These are phyloP conservation scores for Debaryomyces sp. DNA, from an alignment of 1,139 yeast species.

Conservation along the genomic window DNA sequence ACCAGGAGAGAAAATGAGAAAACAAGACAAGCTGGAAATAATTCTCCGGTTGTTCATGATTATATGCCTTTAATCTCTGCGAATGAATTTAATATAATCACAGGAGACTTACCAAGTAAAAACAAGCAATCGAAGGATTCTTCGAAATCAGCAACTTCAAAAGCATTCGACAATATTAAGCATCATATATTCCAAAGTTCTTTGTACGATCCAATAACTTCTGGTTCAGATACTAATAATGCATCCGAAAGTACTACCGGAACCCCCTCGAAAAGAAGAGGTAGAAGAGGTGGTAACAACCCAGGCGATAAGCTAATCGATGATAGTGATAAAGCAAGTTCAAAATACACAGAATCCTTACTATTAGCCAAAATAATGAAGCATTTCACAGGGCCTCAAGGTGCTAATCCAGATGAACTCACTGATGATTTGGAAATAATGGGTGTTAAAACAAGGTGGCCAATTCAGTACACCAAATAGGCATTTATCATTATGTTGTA, in stretches of 20 bases:
- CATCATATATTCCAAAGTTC: slow-evolving; percentile 47
- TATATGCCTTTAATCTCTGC: slow-evolving; percentile 45
- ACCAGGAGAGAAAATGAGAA: slow-evolving; percentile 13
- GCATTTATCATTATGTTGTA: background rate
- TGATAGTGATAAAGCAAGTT: slow-evolving; percentile 24
- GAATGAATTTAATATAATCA: slow-evolving; percentile 43
- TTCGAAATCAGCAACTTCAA: slow-evolving; percentile 13
- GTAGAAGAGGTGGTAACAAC: slow-evolving; percentile 19
- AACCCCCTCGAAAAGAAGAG: slow-evolving; percentile 23
- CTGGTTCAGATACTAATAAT: slow-evolving; percentile 45
- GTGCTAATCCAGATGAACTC: slow-evolving; percentile 39
- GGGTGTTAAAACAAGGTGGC: slow-evolving; percentile 45
- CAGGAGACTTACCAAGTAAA: slow-evolving; percentile 41
- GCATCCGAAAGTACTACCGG: slow-evolving; percentile 22
- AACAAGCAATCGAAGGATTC: slow-evolving; percentile 22
- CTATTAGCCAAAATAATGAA: slow-evolving; percentile 49
- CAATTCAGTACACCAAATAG: slow-evolving; percentile 17
- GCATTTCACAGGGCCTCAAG: slow-evolving; percentile 46
- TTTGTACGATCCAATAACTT: slow-evolving; percentile 42
- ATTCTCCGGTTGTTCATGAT: slow-evolving; percentile 33
- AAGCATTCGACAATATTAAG: slow-evolving; percentile 23
- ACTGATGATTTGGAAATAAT: slow-evolving; percentile 37
- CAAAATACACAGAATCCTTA: slow-evolving; percentile 37
- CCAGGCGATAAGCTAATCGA: slow-evolving; percentile 12
- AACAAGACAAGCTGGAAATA: background rate